Evolutionary conservation across 1,284 basidiomycete species (phyloP).

Genomic region (Schizopora paradoxa): DNA sequence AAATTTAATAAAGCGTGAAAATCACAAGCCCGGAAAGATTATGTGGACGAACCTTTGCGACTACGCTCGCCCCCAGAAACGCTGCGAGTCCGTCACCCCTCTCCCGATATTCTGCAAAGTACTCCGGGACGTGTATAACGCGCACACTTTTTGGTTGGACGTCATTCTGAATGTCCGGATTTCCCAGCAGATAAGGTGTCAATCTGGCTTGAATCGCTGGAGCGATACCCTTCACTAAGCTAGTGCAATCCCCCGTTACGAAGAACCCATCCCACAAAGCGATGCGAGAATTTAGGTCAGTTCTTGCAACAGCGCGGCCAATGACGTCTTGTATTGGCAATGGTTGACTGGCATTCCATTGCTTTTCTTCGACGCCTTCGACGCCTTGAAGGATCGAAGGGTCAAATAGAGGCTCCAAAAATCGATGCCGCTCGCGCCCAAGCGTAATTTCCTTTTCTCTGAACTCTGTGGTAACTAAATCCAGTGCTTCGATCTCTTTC

Average conservation of each 20-base stretch:
- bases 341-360: constrained; percentile 22
- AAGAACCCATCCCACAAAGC: constrained; percentile 79
- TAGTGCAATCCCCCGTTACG: constrained; percentile 78
- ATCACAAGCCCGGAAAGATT: constrained; percentile 15
- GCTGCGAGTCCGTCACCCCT: constrained; percentile 78
- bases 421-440: constrained; percentile 83
- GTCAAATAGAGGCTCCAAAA: constrained; percentile 88
- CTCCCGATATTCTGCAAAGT: constrained; percentile 88
- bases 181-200: constrained; percentile 60
- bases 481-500: constrained; percentile 74
- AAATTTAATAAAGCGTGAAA: constrained; percentile 32
- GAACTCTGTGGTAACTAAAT: constrained; percentile 73
- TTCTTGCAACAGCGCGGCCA: constrained; percentile 50
- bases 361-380: constrained; percentile 14
- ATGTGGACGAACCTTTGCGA: constrained; percentile 63
- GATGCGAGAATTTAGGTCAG: constrained; percentile 61
- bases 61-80: constrained; percentile 84
- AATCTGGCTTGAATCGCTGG: constrained; percentile 74
- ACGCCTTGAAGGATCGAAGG: constrained; percentile 44
- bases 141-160: constrained; percentile 66
- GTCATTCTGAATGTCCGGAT: constrained; percentile 61
- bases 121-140: constrained; percentile 79
- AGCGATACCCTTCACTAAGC: constrained; percentile 75
- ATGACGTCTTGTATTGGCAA: constrained; percentile 60
- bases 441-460: constrained; percentile 67